Conservation (phyloP, 495 filamentous ascomycete genomes). For the Hypoxylon subgilvum region DNA sequence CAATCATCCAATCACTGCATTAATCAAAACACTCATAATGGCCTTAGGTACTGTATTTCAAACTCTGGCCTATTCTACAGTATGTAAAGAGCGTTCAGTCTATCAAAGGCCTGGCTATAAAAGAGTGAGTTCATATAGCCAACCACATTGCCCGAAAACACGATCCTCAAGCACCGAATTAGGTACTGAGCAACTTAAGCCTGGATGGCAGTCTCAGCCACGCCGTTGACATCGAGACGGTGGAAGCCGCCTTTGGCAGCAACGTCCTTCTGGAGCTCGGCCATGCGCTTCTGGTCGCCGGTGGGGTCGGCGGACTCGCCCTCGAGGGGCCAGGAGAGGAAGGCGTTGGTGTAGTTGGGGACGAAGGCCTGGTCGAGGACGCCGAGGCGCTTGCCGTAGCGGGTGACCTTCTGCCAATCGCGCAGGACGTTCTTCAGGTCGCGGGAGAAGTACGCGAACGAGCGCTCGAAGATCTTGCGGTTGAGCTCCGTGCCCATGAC, state of each 20-base stretch:
- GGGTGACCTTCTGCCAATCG: slow-evolving; percentile 73
- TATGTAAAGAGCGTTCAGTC: too few species aligned
- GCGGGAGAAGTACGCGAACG: slow-evolving; percentile 71
- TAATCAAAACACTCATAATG: too few species aligned
- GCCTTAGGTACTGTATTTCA: too few species aligned
- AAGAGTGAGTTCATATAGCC: not conserved
- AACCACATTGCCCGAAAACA: not conserved
- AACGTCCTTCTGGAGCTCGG: slow-evolving; percentile 62
- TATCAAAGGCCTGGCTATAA: too few species aligned
- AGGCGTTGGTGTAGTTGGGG: slow-evolving; percentile 72
- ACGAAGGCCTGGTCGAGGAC: slow-evolving; percentile 63
- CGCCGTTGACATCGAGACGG: slow-evolving; percentile 35
- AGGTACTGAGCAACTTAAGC: slow-evolving; percentile 6
- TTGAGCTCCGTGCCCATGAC: slow-evolving; percentile 69
- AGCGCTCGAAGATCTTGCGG: slow-evolving; percentile 75
- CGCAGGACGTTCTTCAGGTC: slow-evolving; percentile 73
- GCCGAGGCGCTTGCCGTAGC: slow-evolving; percentile 69
- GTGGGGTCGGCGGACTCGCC: slow-evolving; percentile 65
- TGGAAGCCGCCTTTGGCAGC: slow-evolving; percentile 57
- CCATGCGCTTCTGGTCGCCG: slow-evolving; percentile 72
- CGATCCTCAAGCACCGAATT: not conserved
- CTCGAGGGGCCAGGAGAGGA: slow-evolving; percentile 66
- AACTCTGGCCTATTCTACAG: too few species aligned
- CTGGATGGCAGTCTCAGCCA: slow-evolving; percentile 11
- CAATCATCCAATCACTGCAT: too few species aligned